Base-by-base conservation (phyloP, 306 rosid genomes). In the Fragaria ananassa region DNA sequence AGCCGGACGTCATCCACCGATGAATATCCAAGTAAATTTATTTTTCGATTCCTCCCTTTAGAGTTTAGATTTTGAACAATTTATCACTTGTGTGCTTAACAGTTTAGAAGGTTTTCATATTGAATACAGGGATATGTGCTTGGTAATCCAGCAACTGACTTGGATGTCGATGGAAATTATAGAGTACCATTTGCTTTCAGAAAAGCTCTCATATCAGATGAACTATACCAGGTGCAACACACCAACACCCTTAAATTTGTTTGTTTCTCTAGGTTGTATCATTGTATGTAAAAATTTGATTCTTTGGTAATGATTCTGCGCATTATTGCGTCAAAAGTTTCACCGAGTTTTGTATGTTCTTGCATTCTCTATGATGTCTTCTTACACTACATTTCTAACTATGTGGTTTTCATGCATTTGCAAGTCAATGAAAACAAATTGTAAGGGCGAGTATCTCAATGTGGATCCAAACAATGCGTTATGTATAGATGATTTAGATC, bases 51-150 rank as follows among this genome's bases (percentile, higher is more conserved):
- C 53, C 11, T 6, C 47, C 15, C 10, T 5, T 15, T 9, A 4
- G 8, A 39, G 42, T 39, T 39, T 39, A 39, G 1, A 57, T 31
- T 17, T 12, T 34, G 62, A 49, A 23, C 15, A 3, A 21, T 70
- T 47, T 47, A 3, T 34, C 1, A 34, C 74, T 27, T 6, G 21
- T 10, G 27, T 11, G 17, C 44, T 18, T 49, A 29, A 29, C 17
- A 5, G 4, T 31, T 18, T 50, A 25, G 3, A 27, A 25, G 1
- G 19, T 13, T 71, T 3, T 10, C 51, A n/a, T 6, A 27, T 37
- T 51, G 72, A 18, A 23, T 5, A 12, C 78, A 79, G 82, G 82
- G 82, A 11, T 79, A 65, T 21, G 60, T 54, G 63, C 49, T 73
- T 8, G 82, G 82, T 1, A 79, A 79, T 69, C 82, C 82, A 29